Percentiles rank a stretch among this genome's conserved stretches.
Evolutionary conservation across 2,329 filamentous ascomycete species (phyloP).

Genomic region (Microdochium nivale): DNA sequence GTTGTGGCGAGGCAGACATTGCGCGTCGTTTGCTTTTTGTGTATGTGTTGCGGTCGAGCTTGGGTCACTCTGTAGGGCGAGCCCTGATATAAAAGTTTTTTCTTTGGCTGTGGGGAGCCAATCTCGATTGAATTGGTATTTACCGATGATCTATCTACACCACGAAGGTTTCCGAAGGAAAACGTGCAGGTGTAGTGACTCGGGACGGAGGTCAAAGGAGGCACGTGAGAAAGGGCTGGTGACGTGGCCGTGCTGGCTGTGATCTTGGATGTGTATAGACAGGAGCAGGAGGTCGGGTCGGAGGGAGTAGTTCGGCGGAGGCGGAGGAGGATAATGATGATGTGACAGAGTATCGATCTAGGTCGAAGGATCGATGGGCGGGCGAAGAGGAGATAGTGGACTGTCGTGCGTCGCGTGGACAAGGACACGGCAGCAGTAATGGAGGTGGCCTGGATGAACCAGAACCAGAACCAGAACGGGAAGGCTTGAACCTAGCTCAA

Average conservation of each 20-base stretch:
- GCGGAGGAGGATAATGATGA: slow-evolving; percentile 6
- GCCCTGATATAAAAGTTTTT: not conserved
- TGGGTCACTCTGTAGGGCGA: not conserved
- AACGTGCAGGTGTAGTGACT: slow-evolving; percentile 79
- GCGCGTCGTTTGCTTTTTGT: slow-evolving; percentile 31
- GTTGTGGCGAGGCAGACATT: slow-evolving; percentile 66
- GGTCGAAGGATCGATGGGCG: slow-evolving; percentile 9
- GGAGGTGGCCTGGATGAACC: slow-evolving; percentile 7
- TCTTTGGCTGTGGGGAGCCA: slow-evolving; percentile 27
- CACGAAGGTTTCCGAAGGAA: slow-evolving; percentile 78
- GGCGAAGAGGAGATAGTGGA: slow-evolving; percentile 12
- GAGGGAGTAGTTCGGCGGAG: not conserved
- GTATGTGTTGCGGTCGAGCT: slow-evolving; percentile 11
- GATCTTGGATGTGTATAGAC: not conserved
- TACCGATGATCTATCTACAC: slow-evolving; percentile 63
- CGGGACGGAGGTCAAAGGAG: slow-evolving; percentile 24
- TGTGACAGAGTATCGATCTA: slow-evolving; percentile 9
- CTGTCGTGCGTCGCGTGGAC: not conserved
- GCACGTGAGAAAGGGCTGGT: not conserved
- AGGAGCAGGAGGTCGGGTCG: not conserved
- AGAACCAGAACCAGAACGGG: slow-evolving; percentile 7
- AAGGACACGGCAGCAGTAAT: slow-evolving; percentile 6
- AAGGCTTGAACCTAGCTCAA: not conserved
- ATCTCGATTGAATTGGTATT: slow-evolving; percentile 37
- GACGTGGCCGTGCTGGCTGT: not conserved